These are phyloP conservation scores for Penicillium fimorum DNA, from an alignment of 495 filamentous ascomycete species.

Conservation along the genomic window DNA sequence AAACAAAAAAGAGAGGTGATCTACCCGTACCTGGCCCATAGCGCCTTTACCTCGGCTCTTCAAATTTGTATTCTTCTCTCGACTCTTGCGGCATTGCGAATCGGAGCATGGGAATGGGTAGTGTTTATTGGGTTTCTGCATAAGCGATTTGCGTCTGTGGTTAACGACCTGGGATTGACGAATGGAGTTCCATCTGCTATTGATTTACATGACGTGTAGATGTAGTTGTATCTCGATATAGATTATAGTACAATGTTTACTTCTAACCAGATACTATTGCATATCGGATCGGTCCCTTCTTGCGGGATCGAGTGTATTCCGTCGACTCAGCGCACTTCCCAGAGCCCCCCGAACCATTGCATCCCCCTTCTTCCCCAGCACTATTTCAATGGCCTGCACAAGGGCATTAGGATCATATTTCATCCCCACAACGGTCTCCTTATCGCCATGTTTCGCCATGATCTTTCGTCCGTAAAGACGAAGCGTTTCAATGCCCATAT, in stretches of 20 bases:
- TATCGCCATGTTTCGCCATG: slow-evolving; percentile 28
- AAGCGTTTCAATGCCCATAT: slow-evolving; percentile 72
- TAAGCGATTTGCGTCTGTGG: neutral
- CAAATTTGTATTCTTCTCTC: neutral
- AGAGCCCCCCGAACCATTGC: slow-evolving; percentile 42
- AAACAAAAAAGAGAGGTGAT: slow-evolving; percentile 35
- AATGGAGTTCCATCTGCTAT: neutral
- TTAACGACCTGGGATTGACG: neutral
- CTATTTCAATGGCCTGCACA: slow-evolving; percentile 71
- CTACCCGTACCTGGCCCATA: neutral
- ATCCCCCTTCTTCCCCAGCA: slow-evolving; percentile 68
- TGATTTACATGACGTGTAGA: neutral
- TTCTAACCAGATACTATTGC: slow-evolving; percentile 1
- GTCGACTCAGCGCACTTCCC: slow-evolving; percentile 54
- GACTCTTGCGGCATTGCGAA: slow-evolving; percentile 4
- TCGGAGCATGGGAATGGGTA: slow-evolving; percentile 2
- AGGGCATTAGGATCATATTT: slow-evolving; percentile 77
- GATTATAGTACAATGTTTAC: neutral
- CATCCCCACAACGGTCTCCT: slow-evolving; percentile 46
- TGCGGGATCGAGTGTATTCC: slow-evolving; percentile 62
- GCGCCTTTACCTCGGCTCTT: neutral
- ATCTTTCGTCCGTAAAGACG: slow-evolving; percentile 70
- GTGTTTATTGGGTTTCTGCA: neutral
- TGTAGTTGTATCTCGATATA: neutral
- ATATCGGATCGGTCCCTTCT: slow-evolving; percentile 5